These are phyloP conservation scores for Canariomyces notabilis DNA, from an alignment of 2,329 filamentous ascomycete species.

Conservation along the genomic window DNA sequence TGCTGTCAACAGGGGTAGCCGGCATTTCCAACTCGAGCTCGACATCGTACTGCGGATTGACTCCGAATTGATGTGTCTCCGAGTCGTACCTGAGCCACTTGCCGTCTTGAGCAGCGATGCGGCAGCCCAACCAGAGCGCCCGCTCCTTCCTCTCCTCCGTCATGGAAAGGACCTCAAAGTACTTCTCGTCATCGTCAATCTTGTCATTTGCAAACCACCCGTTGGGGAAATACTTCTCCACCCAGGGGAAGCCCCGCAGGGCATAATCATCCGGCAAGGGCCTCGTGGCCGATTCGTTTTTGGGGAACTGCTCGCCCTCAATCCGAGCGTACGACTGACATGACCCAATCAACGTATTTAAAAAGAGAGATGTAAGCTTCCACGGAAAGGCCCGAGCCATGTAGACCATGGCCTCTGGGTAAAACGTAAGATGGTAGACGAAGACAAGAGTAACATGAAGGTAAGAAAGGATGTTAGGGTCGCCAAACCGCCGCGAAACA, in stretches of 20 bases:
- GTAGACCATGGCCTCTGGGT: conserved; percentile 38
- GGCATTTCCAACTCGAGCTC: conserved; percentile 26
- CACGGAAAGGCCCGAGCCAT: conserved; percentile 41
- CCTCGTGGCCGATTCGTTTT: conserved; percentile 31
- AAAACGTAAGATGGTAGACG: conserved; percentile 41
- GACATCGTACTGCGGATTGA: conserved; percentile 34
- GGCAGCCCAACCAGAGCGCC: conserved; percentile 53
- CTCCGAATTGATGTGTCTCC: conserved; percentile 34
- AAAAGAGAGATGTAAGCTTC: conserved; percentile 32
- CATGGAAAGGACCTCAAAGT: conserved; percentile 58
- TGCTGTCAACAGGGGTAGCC: conserved; percentile 7
- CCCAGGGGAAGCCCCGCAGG: conserved; percentile 59
- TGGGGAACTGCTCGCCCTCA: conserved; percentile 43
- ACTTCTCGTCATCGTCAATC: conserved; percentile 63
- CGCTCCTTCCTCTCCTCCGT: conserved; percentile 52
- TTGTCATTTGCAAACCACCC: conserved; percentile 54
- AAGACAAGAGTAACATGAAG: conserved; percentile 60
- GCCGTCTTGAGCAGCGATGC: conserved; percentile 35
- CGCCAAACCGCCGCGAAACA: conserved; percentile 48
- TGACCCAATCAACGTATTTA: conserved; percentile 32
- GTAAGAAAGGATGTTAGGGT: conserved; percentile 57
- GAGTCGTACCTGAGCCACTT: conserved; percentile 45
- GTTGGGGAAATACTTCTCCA: conserved; percentile 51
- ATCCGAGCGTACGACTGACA: conserved; percentile 33
- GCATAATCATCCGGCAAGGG: conserved; percentile 67